phyloP scores from a whole-genome alignment of 2,329 filamentous ascomycete species.

The Gremmenia infestans region DNA sequence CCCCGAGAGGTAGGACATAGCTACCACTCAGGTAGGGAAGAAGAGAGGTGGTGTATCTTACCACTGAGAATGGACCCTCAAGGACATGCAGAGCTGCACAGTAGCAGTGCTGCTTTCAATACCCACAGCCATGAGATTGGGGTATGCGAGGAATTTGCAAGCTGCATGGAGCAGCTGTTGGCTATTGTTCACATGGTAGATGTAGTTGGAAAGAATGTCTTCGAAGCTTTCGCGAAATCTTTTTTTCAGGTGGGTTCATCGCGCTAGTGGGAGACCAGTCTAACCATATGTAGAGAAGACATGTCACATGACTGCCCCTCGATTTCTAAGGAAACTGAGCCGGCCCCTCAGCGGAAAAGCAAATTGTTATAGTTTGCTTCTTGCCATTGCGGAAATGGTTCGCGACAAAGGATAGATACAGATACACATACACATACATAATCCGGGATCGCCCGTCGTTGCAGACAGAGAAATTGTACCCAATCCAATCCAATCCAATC shows the following conservation, averaged over 20 bases:
- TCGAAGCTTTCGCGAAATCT: constrained; percentile 28
- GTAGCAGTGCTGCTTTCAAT: too few relatives aligned
- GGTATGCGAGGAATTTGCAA: not conserved
- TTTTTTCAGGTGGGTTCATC: constrained; percentile 46
- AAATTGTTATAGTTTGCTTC: too few relatives aligned
- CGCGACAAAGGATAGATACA: not conserved
- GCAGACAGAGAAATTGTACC: too few relatives aligned
- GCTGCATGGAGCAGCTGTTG: constrained; percentile 15
- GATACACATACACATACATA: not conserved
- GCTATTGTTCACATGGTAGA: constrained; percentile 20
- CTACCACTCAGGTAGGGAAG: constrained; percentile 28
- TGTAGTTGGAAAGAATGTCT: constrained; percentile 4
- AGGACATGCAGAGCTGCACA: too few relatives aligned
- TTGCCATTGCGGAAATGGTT: too few relatives aligned
- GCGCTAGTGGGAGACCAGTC: not conserved
- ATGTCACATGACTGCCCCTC: too few relatives aligned
- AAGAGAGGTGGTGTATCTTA: constrained; percentile 18
- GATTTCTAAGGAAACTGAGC: too few relatives aligned
- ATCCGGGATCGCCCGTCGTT: constrained; percentile 12
- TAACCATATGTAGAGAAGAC: too few relatives aligned
- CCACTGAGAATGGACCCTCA: constrained; percentile 1
- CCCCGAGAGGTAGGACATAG: too few relatives aligned
- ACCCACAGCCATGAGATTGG: not conserved
- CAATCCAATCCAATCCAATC: too few relatives aligned
- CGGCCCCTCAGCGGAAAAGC: too few relatives aligned